A percentile compares a stretch with the other conserved stretches of the same genome.
Evolutionary conservation across 305 asterid genomes (phyloP).

Genomic region (Fraxinus xanthoxyloides): DNA sequence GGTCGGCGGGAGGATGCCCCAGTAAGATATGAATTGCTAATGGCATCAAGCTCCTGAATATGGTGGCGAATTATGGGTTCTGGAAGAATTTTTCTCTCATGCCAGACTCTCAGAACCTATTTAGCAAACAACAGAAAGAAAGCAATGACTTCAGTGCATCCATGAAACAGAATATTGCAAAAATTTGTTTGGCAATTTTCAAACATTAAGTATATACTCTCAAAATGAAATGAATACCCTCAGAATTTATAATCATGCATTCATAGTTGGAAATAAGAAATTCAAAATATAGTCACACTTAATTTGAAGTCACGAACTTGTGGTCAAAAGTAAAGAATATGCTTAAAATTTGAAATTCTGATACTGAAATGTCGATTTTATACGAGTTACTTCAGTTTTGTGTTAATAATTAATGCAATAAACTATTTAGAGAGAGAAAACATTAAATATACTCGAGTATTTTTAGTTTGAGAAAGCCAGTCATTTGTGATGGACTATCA

Average conservation of each 20-base stretch:
- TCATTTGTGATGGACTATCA: neutral
- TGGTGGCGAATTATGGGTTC: slow-evolving; percentile 76
- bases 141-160: neutral
- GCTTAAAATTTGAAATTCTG: neutral
- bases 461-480: neutral
- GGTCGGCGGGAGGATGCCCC: slow-evolving; percentile 56
- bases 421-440: neutral
- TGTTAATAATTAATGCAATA: neutral
- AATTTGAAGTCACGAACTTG: neutral
- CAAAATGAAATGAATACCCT: neutral
- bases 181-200: neutral
- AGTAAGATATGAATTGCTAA: slow-evolving; percentile 59
- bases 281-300: neutral
- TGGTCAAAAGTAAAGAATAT: neutral
- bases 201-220: neutral
- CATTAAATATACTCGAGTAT: neutral
- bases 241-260: neutral
- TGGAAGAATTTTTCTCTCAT: slow-evolving; percentile 80
- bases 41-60: slow-evolving; percentile 76
- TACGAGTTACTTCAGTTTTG: neutral
- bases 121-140: slow-evolving; percentile 22
- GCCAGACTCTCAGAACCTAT: slow-evolving; percentile 88
- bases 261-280: neutral
- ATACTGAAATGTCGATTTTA: neutral
- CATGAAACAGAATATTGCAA: neutral